Conservation (phyloP, 108 stramenopile species). For the Aurantiochytrium sp. region DNA sequence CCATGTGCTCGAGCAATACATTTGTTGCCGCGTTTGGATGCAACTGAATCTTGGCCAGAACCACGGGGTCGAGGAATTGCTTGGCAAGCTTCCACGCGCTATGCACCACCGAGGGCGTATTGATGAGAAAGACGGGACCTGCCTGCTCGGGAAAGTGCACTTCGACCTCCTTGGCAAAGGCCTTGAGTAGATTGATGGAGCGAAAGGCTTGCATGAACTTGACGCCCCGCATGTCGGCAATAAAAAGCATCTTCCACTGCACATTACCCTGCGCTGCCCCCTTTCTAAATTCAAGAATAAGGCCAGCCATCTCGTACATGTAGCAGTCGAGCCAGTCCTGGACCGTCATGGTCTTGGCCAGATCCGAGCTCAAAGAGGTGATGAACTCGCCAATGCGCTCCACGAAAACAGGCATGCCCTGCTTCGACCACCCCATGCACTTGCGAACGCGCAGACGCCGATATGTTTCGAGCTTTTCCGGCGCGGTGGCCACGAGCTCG, state of each 20-base stretch:
- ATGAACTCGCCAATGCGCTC: neutral
- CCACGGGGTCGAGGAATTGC: constrained; percentile 7
- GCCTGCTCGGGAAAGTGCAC: constrained; percentile 11
- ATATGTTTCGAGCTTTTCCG: neutral
- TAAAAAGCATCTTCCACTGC: neutral
- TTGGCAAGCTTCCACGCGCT: neutral
- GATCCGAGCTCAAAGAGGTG: neutral
- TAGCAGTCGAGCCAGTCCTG: neutral
- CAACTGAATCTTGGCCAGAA: neutral
- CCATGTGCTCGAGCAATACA: neutral
- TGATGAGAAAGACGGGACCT: constrained; percentile 6
- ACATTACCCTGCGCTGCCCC: neutral
- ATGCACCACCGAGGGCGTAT: neutral
- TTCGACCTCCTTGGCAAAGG: neutral
- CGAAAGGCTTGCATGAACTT: neutral
- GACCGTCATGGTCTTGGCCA: neutral
- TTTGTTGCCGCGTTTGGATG: neutral
- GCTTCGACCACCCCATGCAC: neutral
- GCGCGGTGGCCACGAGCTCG: neutral
- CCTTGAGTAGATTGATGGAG: neutral
- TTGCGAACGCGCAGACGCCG: neutral
- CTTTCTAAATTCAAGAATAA: neutral
- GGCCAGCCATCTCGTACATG: neutral
- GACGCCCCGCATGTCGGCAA: neutral
- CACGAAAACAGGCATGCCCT: neutral